These are phyloP conservation scores for Globisporangium orthogonon DNA, from an alignment of 352 stramenopile species.

Conservation along the genomic window DNA sequence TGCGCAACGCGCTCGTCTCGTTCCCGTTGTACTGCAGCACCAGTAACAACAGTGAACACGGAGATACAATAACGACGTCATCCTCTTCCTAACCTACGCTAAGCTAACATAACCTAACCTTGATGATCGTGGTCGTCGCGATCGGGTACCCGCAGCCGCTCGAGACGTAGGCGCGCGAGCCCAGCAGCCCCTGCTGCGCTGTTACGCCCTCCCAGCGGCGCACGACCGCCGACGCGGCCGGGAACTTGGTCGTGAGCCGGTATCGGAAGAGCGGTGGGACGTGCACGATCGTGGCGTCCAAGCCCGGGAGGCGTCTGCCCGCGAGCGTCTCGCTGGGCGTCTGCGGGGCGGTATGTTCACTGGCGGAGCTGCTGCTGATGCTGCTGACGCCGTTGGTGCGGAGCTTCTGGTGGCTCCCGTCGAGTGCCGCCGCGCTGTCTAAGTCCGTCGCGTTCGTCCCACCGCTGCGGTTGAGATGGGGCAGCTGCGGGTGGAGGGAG, in stretches of 20 bases:
- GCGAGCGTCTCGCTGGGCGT: constrained; percentile 36
- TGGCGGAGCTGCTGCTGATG: constrained; percentile 1
- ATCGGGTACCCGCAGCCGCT: constrained; percentile 80
- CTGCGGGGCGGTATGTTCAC: background rate
- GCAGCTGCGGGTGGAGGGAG: background rate
- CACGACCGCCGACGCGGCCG: constrained; percentile 67
- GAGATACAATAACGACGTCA: no score
- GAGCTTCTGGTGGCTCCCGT: constrained; percentile 3
- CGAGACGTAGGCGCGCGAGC: constrained; percentile 78
- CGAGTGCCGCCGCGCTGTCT: background rate
- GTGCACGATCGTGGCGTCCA: constrained; percentile 57
- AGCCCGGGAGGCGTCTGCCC: constrained; percentile 57
- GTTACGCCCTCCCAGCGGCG: constrained; percentile 66
- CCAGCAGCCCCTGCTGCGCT: constrained; percentile 56
- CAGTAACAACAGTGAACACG: background rate
- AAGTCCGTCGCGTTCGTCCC: background rate
- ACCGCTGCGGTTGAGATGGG: background rate
- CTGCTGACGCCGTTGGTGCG: background rate
- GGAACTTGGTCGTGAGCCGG: constrained; percentile 74
- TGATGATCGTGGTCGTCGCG: constrained; percentile 72
- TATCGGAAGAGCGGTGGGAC: constrained; percentile 67
- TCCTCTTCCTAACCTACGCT: no score
- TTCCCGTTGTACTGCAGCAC: constrained; percentile 70
- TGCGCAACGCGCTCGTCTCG: constrained; percentile 42
- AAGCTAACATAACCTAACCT: constrained; percentile 20